phyloP scores from a whole-genome alignment of 177 flowering plant genomes.

The Telopea speciosissima region DNA sequence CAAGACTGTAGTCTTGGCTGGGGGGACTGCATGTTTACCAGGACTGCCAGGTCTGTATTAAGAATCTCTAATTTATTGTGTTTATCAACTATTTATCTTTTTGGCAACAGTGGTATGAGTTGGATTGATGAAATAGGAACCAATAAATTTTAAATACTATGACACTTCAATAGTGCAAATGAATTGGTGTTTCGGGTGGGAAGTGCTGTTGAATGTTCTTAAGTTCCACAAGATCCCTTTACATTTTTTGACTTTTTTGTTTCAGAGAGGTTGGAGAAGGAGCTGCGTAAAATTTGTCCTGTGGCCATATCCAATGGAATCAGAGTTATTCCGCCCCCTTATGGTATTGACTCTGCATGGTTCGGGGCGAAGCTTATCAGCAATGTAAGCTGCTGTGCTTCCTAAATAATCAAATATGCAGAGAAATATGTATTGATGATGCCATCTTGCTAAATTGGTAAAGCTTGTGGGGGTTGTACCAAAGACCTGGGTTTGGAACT shows the following conservation, averaged over 20 bases:
- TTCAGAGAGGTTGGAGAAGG: constrained; percentile 85
- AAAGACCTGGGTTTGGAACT: too few relatives aligned
- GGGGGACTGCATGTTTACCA: constrained; percentile 86
- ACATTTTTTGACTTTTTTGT: constrained; percentile 4
- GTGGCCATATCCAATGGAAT: constrained; percentile 47
- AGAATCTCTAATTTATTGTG: background rate
- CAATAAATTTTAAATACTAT: too few relatives aligned
- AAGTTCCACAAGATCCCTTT: background rate
- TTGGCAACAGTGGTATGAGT: too few relatives aligned
- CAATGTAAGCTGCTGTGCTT: constrained; percentile 50
- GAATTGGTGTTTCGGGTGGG: too few relatives aligned
- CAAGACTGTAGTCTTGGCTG: constrained; percentile 84
- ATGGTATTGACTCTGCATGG: constrained; percentile 84
- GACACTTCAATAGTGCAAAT: too few relatives aligned
- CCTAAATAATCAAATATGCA: background rate
- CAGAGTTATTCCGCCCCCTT: constrained; percentile 74
- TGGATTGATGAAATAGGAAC: too few relatives aligned
- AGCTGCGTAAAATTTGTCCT: constrained; percentile 46
- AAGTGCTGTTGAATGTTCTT: too few relatives aligned
- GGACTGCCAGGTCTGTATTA: constrained; percentile 71
- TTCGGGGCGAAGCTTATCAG: constrained; percentile 79
- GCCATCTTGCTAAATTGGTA: too few relatives aligned
- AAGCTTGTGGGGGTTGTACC: too few relatives aligned
- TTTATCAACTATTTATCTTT: background rate
- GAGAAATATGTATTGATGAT: too few relatives aligned